Base-by-base conservation (phyloP, 2,329 filamentous ascomycete species). In the Canariomyces notabilis region DNA sequence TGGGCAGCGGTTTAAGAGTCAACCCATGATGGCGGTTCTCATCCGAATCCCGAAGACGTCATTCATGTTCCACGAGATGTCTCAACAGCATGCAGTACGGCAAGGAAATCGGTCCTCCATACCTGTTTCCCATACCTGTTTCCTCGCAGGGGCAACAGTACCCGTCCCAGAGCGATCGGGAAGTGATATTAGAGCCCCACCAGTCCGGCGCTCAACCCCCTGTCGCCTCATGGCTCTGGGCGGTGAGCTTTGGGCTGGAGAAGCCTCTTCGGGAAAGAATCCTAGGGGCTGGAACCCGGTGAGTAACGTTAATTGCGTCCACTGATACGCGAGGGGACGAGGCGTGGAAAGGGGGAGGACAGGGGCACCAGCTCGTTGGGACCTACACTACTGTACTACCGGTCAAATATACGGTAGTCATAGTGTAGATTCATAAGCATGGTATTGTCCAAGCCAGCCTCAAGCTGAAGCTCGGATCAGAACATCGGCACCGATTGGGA, bases 221-320 rank as follows among this genome's bases (percentile, higher is more conserved):
- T 42, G 38, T 45, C 37, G 22, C 38, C 49, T 44, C 43, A 32
- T 42, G 49, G 39, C 26, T 37, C 41, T 43, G 49, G 52, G 56
- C 57, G 55, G 55, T 59, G 56, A 54, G 51, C 16, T 32, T 31
- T 49, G 35, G 21, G 32, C 44, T 52, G 40, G 38, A 44, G 32
- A 45, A 48, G 26, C 40, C 29, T 23, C 12, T 43, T 57, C 51
- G 42, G 51, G 41, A 50, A 53, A 49, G 46, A 26, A 37, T 35
- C 38, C 51, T 34, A 19, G 46, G 29, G 44, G 44, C 43, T 46
- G 48, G 42, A 37, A 39, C 31, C 48, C 37, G 44, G 48, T 51
- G 49, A 47, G 26, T 14, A 38, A n/a, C n/a, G n/a, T n/a, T n/a
- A n/a, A 45, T 44, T 33, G 40, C 44, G 23, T 9, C 41, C 47